Percentiles rank a stretch among this genome's conserved stretches.
phyloP scores from a whole-genome alignment of 352 stramenopile species.

The Phytophthora cactorum region DNA sequence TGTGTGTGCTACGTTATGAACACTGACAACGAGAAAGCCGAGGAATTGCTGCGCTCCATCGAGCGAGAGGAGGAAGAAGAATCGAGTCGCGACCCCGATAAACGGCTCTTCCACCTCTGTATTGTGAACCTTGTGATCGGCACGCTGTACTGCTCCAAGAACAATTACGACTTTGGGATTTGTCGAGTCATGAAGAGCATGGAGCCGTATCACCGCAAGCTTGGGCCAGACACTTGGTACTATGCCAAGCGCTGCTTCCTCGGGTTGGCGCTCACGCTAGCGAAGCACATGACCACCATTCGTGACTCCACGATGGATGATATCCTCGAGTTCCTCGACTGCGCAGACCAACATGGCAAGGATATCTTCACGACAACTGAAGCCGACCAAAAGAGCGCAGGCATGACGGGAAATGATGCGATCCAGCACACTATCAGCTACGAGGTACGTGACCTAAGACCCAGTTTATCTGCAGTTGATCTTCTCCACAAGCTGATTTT shows the following conservation, averaged over 20 bases:
- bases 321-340: slow-evolving; percentile 94
- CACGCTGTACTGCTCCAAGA: slow-evolving; percentile 98
- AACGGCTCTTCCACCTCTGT: slow-evolving; percentile 94
- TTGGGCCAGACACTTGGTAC: slow-evolving; percentile 96
- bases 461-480: neutral
- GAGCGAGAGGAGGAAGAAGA: slow-evolving; percentile 95
- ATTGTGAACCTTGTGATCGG: slow-evolving; percentile 98
- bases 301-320: slow-evolving; percentile 95
- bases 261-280: slow-evolving; percentile 91
- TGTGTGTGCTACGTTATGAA: slow-evolving; percentile 98
- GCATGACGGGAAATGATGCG: slow-evolving; percentile 35
- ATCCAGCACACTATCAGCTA: slow-evolving; percentile 91
- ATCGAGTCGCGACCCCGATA: slow-evolving; percentile 87
- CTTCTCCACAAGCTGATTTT: neutral
- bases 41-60: slow-evolving; percentile 95
- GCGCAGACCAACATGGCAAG: slow-evolving; percentile 91
- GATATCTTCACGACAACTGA: slow-evolving; percentile 90
- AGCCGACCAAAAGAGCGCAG: slow-evolving; percentile 35
- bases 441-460: slow-evolving; percentile 56
- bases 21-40: slow-evolving; percentile 96
- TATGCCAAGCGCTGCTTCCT: slow-evolving; percentile 97
- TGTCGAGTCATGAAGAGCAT: slow-evolving; percentile 95
- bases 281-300: slow-evolving; percentile 96
- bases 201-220: slow-evolving; percentile 96
- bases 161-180: slow-evolving; percentile 98